Conservation (phyloP, 2,329 filamentous ascomycete genomes). For the Penicillium sp. region DNA sequence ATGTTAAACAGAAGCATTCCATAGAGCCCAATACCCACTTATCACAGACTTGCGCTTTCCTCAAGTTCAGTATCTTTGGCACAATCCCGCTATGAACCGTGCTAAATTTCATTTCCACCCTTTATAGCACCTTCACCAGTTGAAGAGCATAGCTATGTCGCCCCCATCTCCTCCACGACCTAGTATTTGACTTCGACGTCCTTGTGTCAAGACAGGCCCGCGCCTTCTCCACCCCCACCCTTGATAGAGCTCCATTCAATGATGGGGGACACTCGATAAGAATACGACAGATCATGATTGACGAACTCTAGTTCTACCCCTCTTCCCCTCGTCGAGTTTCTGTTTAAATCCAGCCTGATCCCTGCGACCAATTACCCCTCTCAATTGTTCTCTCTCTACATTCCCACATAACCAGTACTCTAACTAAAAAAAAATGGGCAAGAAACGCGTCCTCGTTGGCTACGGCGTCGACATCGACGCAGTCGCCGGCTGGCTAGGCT, state of each 20-base stretch:
- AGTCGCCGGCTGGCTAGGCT: slow-evolving; percentile 73
- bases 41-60: neutral
- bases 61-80: neutral
- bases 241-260: neutral
- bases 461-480: slow-evolving; percentile 74
- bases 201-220: neutral
- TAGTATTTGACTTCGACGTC: neutral
- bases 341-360: neutral
- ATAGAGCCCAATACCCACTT: neutral
- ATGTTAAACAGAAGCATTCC: neutral
- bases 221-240: neutral
- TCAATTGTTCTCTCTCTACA: neutral
- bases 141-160: neutral
- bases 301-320: neutral
- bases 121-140: neutral
- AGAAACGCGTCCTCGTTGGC: slow-evolving; percentile 55
- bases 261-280: neutral
- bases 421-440: slow-evolving; percentile 26
- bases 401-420: neutral
- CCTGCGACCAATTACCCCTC: neutral
- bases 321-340: neutral
- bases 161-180: neutral
- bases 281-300: neutral
- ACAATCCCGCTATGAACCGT: neutral
- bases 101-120: neutral